phyloP scores from a whole-genome alignment of 139 green algal genomes.

The Chlorella vulgaris region DNA sequence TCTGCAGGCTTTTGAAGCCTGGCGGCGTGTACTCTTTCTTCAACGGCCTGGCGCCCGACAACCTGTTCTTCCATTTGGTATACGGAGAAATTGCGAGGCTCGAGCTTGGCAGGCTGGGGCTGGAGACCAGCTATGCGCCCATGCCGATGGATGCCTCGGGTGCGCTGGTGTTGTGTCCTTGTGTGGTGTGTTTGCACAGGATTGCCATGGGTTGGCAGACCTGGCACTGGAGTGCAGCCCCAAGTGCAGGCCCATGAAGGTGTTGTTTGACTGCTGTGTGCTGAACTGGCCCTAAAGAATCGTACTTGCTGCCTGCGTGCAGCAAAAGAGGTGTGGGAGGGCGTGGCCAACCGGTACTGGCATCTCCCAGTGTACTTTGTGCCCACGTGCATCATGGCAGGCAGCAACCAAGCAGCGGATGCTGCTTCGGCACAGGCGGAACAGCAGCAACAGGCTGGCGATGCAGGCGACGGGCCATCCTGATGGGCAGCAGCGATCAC shows the following conservation, averaged over 20 bases:
- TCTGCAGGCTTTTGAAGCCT: constrained; percentile 64
- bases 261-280: neutral
- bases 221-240: neutral
- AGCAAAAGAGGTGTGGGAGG: constrained; percentile 77
- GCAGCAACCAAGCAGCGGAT: neutral
- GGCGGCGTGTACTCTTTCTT: constrained; percentile 95
- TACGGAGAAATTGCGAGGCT: constrained; percentile 64
- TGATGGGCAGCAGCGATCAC: too few relatives aligned
- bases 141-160: constrained; percentile 68
- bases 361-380: constrained; percentile 75
- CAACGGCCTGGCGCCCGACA: constrained; percentile 86
- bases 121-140: too few relatives aligned
- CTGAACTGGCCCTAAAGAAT: neutral
- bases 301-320: too few relatives aligned
- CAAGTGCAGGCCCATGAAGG: neutral
- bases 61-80: constrained; percentile 89
- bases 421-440: neutral
- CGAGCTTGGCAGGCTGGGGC: constrained; percentile 61
- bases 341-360: constrained; percentile 84
- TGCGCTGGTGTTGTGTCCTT: neutral
- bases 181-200: neutral
- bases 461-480: too few relatives aligned
- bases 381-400: constrained; percentile 50
- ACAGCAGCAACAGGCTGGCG: neutral
- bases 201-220: neutral